phyloP scores from a whole-genome alignment of 2,329 filamentous ascomycete species.

The Apiospora koreana region DNA sequence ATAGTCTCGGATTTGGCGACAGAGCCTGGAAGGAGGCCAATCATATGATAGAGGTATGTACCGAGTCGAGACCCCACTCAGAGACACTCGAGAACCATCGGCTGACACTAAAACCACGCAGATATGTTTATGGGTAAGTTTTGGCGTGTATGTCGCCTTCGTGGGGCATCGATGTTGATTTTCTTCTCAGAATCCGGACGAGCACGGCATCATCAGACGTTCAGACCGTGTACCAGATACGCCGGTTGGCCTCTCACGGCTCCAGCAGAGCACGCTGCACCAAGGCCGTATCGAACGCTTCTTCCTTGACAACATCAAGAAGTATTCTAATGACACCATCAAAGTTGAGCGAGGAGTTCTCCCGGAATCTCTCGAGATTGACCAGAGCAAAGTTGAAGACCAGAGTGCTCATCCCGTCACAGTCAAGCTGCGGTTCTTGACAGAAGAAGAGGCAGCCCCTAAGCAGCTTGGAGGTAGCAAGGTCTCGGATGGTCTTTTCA shows the following conservation, averaged over 20 bases:
- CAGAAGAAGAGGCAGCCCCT: conserved; percentile 58
- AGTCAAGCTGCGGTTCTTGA: conserved; percentile 57
- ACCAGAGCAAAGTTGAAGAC: conserved; percentile 50
- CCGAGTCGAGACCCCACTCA: neutral
- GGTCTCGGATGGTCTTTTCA: conserved; percentile 56
- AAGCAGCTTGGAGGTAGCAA: conserved; percentile 39
- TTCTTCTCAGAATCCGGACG: conserved; percentile 56
- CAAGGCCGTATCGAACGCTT: conserved; percentile 71
- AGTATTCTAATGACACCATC: conserved; percentile 49
- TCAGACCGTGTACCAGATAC: conserved; percentile 65
- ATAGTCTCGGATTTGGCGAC: conserved; percentile 69
- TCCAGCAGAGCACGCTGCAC: conserved; percentile 67
- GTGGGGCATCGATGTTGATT: neutral
- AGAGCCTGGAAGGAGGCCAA: conserved; percentile 67
- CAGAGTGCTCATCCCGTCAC: conserved; percentile 60
- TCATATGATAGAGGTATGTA: conserved; percentile 64
- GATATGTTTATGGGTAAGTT: conserved; percentile 33
- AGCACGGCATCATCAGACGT: conserved; percentile 56
- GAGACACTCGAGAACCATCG: neutral
- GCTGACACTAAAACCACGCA: conserved; percentile 11
- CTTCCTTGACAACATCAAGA: conserved; percentile 62
- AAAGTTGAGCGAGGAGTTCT: conserved; percentile 61
- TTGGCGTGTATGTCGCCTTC: neutral
- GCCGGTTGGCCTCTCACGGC: conserved; percentile 60
- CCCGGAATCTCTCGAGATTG: conserved; percentile 55